Evolutionary conservation across 208 protist genomes (phyloP).

Genomic region (Leishmania martiniquensis): DNA sequence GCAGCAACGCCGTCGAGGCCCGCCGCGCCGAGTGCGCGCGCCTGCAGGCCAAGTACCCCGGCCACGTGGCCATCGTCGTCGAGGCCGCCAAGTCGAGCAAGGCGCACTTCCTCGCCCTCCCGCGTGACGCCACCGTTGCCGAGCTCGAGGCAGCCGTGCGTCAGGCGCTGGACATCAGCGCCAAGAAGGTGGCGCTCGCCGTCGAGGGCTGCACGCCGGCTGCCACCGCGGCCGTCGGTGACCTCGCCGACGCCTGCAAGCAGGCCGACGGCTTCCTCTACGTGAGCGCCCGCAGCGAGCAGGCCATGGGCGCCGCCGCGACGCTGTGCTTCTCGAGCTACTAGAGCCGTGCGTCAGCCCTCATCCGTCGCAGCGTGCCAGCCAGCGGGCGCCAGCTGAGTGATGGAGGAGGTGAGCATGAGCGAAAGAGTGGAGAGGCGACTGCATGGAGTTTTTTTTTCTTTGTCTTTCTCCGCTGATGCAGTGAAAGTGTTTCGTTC

Average conservation of each 20-base stretch:
- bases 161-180: neutral
- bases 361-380: no score
- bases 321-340: no score
- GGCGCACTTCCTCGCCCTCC: constrained; percentile 15
- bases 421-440: no score
- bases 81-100: constrained; percentile 16
- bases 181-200: constrained; percentile 26
- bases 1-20: constrained; percentile 3
- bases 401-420: no score
- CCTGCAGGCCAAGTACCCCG: constrained; percentile 23
- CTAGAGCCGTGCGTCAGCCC: no score
- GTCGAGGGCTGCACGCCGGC: constrained; percentile 31
- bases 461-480: no score
- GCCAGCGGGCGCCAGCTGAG: no score
- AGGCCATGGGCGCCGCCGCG: no score
- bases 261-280: constrained; percentile 24
- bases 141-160: constrained; percentile 21
- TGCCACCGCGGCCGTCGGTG: constrained; percentile 11
- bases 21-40: constrained; percentile 23
- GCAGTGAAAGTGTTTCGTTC: no score
- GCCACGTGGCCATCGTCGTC: constrained; percentile 19
- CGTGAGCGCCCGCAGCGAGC: constrained; percentile 13
- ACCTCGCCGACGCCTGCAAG: constrained; percentile 18
- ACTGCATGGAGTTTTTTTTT: no score
- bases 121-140: constrained; percentile 22